Conservation (phyloP, 768 basidiomycete genomes). For the Suillus brevipes region DNA sequence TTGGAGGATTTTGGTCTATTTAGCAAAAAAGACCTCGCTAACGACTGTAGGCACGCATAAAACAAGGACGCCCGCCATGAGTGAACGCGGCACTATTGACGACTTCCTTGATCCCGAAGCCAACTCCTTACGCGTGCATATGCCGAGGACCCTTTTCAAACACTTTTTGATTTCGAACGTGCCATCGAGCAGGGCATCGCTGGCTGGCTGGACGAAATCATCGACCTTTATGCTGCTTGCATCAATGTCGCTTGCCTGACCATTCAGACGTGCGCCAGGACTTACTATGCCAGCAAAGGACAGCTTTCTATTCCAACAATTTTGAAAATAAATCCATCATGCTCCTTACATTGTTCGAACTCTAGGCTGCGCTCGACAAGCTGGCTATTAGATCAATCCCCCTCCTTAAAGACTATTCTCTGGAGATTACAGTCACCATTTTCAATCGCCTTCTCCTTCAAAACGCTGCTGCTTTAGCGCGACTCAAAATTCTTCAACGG, state of each 20-base stretch:
- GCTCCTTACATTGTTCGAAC: constrained; percentile 44
- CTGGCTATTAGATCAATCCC: constrained; percentile 35
- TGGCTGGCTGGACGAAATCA: constrained; percentile 30
- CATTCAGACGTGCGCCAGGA: constrained; percentile 27
- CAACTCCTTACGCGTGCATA: constrained; percentile 17
- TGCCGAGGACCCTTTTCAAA: constrained; percentile 11
- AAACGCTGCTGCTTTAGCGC: constrained; percentile 26
- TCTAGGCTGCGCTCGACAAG: constrained; percentile 50
- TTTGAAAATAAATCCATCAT: constrained; percentile 40
- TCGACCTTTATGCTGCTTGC: constrained; percentile 14
- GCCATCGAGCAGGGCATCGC: constrained; percentile 32
- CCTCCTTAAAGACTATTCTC: constrained; percentile 44
- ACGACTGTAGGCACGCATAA: no score
- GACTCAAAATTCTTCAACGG: constrained; percentile 26
- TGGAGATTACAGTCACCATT: constrained; percentile 40
- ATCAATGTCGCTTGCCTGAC: constrained; percentile 23
- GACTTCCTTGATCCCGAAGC: constrained; percentile 19
- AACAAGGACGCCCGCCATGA: no score
- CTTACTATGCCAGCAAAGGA: constrained; percentile 30
- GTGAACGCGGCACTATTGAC: no score
- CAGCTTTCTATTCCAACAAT: constrained; percentile 30
- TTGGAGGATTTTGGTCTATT: no score
- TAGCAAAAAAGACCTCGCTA: no score
- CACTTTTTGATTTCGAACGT: constrained; percentile 40
- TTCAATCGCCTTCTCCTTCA: constrained; percentile 45